A percentile compares a stretch with the other conserved stretches of the same genome.
Evolutionary conservation across 2,329 filamentous ascomycete genomes (phyloP).

Genomic region (Fusarium foetens): DNA sequence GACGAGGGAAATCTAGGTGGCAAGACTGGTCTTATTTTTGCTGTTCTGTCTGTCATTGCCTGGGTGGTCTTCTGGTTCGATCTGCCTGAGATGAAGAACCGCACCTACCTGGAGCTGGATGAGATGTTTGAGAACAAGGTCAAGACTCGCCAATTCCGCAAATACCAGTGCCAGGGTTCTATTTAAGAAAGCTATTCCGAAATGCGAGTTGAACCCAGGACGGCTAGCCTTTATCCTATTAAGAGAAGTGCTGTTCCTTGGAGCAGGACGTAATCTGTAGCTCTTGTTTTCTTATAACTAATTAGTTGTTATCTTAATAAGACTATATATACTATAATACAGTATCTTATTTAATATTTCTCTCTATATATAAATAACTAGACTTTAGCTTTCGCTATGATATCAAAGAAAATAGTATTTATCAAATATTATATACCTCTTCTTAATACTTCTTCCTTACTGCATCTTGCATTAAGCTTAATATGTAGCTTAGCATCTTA

Average conservation of each 20-base stretch:
- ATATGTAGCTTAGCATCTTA: too few species aligned
- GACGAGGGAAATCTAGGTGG: constrained; percentile 19
- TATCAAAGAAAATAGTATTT: accelerated
- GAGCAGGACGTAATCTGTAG: accelerated
- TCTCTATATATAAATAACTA: neutral
- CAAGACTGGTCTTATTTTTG: constrained; percentile 9
- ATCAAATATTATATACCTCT: too few species aligned
- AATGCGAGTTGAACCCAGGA: accelerated
- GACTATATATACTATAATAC: neutral
- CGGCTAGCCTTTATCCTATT: too few species aligned
- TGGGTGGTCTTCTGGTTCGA: constrained; percentile 2
- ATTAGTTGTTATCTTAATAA: neutral
- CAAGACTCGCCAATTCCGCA: neutral
- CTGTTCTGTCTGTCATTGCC: constrained; percentile 1
- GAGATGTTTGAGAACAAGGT: constrained; percentile 16
- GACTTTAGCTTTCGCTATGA: too few species aligned
- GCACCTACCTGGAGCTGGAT: constrained; percentile 1
- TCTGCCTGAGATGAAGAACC: constrained; percentile 5
- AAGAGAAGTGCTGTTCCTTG: neutral
- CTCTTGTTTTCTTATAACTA: neutral
- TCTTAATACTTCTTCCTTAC: too few species aligned
- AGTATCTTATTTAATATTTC: neutral
- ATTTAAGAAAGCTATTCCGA: neutral
- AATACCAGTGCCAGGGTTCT: neutral
- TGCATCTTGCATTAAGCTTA: too few species aligned